Evolutionary conservation across 1,284 basidiomycete genomes (phyloP).

Genomic region (Ceratobasidium theobromae): DNA sequence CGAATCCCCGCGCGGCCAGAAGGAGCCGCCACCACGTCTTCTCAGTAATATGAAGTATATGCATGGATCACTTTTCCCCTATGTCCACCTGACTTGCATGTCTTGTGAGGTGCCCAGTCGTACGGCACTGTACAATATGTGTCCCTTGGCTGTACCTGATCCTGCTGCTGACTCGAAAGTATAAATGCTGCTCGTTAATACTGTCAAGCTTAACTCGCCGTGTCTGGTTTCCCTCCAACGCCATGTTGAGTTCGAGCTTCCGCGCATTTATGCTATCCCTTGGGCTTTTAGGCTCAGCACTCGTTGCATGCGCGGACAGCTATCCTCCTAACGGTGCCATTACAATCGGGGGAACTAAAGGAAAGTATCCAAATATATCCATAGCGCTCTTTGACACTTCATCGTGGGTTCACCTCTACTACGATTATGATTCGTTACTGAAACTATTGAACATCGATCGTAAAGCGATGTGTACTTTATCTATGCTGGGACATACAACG

Average conservation of each 20-base stretch:
- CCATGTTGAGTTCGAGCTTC: background rate
- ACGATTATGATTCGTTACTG: background rate
- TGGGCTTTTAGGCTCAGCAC: background rate
- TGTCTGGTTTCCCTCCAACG: background rate
- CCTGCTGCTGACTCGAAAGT: background rate
- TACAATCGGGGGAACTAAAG: slow-evolving; percentile 21
- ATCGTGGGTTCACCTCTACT: background rate
- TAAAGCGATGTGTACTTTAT: slow-evolving; percentile 35
- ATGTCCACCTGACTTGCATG: background rate
- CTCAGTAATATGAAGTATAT: background rate
- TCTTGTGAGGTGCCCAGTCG: background rate
- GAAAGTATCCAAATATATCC: slow-evolving; percentile 23
- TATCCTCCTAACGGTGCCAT: slow-evolving; percentile 17
- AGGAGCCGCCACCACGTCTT: background rate
- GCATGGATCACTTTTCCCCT: background rate
- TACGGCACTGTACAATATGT: background rate
- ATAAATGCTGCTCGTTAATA: background rate
- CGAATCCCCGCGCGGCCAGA: background rate
- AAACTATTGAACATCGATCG: background rate
- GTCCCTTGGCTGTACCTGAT: background rate
- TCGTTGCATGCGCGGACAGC: slow-evolving; percentile 4
- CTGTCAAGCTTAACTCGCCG: background rate
- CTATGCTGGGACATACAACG: slow-evolving; percentile 36
- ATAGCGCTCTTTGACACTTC: slow-evolving; percentile 17
- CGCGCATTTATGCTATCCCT: background rate